These are phyloP conservation scores for Hypoxylon sp. DNA, from an alignment of 2,329 filamentous ascomycete genomes.

Conservation along the genomic window DNA sequence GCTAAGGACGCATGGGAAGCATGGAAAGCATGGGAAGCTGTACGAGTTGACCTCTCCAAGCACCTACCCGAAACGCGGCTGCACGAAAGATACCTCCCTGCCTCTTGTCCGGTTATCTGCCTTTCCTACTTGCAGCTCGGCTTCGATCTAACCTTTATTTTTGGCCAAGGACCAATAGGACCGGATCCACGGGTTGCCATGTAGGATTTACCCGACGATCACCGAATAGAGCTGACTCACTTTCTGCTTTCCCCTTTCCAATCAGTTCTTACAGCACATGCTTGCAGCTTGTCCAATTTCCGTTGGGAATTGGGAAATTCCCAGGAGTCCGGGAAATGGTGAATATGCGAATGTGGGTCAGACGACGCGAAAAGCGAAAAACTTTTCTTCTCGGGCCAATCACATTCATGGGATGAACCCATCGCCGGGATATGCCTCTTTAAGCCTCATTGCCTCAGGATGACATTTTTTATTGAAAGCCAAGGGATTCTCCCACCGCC, in stretches of 20 bases:
- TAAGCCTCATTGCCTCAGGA: conserved; percentile 40
- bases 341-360: conserved; percentile 30
- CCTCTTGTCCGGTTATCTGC: conserved; percentile 33
- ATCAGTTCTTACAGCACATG: conserved; percentile 11
- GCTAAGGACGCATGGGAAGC: conserved; percentile 14
- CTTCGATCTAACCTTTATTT: conserved; percentile 40
- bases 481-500: background rate
- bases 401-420: conserved; percentile 18
- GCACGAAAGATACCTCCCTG: conserved; percentile 31
- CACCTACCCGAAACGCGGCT: conserved; percentile 27
- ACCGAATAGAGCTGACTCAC: conserved; percentile 13
- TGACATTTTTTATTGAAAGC: conserved; percentile 21
- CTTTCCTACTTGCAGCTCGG: conserved; percentile 33
- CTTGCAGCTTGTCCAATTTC: conserved; percentile 34
- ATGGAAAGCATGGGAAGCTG: background rate
- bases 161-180: conserved; percentile 32
- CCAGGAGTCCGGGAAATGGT: conserved; percentile 37
- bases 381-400: conserved; percentile 32
- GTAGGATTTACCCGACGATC: conserved; percentile 29
- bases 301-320: conserved; percentile 33
- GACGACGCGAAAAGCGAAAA: conserved; percentile 36
- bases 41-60: background rate
- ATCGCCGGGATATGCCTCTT: conserved; percentile 31
- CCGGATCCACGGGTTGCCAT: conserved; percentile 1
- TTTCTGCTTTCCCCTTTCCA: conserved; percentile 6